These are phyloP conservation scores for Zymoseptoria pseudotritici DNA, from an alignment of 2,329 filamentous ascomycete species.

Conservation along the genomic window DNA sequence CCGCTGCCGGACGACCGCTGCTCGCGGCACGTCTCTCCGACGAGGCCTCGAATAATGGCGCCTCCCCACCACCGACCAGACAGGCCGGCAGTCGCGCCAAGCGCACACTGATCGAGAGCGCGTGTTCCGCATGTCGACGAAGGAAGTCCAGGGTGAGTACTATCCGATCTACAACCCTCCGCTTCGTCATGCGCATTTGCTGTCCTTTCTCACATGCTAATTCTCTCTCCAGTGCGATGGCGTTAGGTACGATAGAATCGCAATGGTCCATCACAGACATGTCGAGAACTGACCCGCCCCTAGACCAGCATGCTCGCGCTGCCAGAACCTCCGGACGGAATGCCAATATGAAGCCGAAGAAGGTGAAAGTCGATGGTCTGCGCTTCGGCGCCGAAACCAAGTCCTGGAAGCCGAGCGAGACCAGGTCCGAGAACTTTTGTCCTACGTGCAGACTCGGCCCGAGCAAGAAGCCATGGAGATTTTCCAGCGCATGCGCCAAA, in stretches of 20 bases:
- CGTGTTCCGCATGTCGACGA: slow-evolving; percentile 23
- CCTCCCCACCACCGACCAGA: slow-evolving; percentile 9
- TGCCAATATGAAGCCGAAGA: slow-evolving; percentile 29
- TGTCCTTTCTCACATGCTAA: slow-evolving; percentile 4
- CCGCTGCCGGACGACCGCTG: slow-evolving; percentile 15
- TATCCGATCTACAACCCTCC: not conserved
- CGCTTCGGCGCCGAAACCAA: slow-evolving; percentile 25
- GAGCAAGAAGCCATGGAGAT: slow-evolving; percentile 25
- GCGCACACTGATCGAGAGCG: slow-evolving; percentile 23
- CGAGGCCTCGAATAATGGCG: slow-evolving; percentile 14
- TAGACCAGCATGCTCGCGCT: slow-evolving; percentile 26
- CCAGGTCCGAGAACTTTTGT: slow-evolving; percentile 23
- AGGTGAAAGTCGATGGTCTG: slow-evolving; percentile 29
- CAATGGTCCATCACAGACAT: no score
- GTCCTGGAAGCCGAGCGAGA: slow-evolving; percentile 25
- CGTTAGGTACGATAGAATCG: slow-evolving; percentile 14
- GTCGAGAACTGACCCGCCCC: not conserved
- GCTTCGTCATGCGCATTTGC: not conserved
- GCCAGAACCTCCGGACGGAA: slow-evolving; percentile 23
- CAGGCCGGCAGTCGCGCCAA: slow-evolving; percentile 15
- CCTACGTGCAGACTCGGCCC: slow-evolving; percentile 20
- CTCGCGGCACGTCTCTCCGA: slow-evolving; percentile 16
- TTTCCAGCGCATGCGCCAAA: slow-evolving; percentile 23
- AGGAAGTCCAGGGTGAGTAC: slow-evolving; percentile 22
- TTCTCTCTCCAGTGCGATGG: slow-evolving; percentile 18